Base-by-base conservation (phyloP, 2,329 filamentous ascomycete genomes). In the Phyllosticta citrichinensis region DNA sequence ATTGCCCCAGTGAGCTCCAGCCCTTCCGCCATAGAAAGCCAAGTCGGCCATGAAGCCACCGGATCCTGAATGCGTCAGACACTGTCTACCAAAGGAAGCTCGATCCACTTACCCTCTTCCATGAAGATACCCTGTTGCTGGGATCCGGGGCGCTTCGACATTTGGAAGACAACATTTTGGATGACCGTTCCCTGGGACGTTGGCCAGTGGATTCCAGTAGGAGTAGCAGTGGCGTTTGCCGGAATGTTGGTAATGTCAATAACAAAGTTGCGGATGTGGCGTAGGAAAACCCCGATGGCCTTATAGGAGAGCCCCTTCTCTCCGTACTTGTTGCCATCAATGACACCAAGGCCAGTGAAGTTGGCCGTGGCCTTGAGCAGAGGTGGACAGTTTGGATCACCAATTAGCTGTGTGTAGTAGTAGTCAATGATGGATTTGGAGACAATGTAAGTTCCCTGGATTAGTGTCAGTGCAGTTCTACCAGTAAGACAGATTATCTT, bases 221-320 rank as follows among this genome's bases (percentile, higher is more conserved):
- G 40, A 20, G 79, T 76, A 1, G 79, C 76, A 2, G 74, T 68
- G 9, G 73, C 76, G n/a, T 71, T 66, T 0, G 79, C 70, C 24
- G 79, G 75, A 0, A 84, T 76, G 1, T 72, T 70, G 1, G 80
- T 83, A 47, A 79, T 75, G 67, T 89, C 86, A 50, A 89, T 76
- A 60, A 85, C 75, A 56, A 89, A 77, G 67, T 89, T 89, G 9
- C 84, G 78, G 62, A 88, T 79, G 65, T 85, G 82, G 53, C 85
- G 78, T 68, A 79, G 85, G 71, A 89, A 89, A 10, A 86, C 81
- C 65, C 83, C 85, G 40, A 83, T 83, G 2, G 82, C 74, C 10
- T 72, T 70, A 68, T 73, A 79, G 64, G 75, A 76, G 63, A 72
- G 68, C 62, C 68, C 72, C 58, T 66, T 67, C 72, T 54, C 62